Conservation (phyloP, 495 filamentous ascomycete genomes). For the Penicillium ochrochloron region DNA sequence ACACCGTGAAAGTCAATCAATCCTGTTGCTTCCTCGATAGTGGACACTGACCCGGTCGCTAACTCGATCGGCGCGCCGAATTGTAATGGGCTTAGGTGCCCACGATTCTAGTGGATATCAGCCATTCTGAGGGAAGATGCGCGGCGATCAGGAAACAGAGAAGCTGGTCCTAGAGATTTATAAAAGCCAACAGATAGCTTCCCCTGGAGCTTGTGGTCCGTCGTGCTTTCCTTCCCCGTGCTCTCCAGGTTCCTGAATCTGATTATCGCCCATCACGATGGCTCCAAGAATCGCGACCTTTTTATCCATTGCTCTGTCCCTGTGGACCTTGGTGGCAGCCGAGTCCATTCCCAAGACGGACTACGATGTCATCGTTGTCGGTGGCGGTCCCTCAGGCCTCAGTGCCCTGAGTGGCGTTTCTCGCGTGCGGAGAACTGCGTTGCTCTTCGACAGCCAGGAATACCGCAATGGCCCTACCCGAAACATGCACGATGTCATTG, state of each 20-base stretch:
- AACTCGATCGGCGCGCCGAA: neutral
- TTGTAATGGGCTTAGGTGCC: neutral
- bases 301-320: constrained; percentile 27
- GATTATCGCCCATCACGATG: neutral
- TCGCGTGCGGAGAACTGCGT: constrained; percentile 54
- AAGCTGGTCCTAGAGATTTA: neutral
- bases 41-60: neutral
- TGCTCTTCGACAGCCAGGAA: constrained; percentile 58
- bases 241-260: neutral
- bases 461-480: constrained; percentile 61
- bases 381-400: constrained; percentile 43
- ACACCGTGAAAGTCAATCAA: neutral
- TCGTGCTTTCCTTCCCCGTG: neutral
- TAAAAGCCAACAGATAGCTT: neutral
- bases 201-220: neutral
- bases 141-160: neutral
- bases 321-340: constrained; percentile 23
- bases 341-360: constrained; percentile 30
- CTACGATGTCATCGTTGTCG: constrained; percentile 44
- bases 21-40: constrained; percentile 6
- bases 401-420: constrained; percentile 58
- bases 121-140: neutral
- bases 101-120: neutral
- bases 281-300: constrained; percentile 14
- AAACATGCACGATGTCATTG: constrained; percentile 63